A percentile compares a stretch with the other conserved stretches of the same genome.
phyloP scores from a whole-genome alignment of 345 rosid genomes.

The Melastoma malabathricum region DNA sequence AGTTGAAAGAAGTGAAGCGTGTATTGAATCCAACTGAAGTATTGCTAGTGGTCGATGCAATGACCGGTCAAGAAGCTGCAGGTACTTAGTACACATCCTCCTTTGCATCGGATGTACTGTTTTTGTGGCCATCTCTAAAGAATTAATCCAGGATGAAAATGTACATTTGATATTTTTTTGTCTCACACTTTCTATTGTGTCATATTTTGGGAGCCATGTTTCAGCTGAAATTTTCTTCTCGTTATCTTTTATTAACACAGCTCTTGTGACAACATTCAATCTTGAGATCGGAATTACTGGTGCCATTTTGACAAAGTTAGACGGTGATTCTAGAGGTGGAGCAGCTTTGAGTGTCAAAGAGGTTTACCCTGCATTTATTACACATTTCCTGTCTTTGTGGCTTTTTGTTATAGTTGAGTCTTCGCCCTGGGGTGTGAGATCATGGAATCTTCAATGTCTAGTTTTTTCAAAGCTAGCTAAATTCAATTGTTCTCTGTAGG shows the following conservation, averaged over 20 bases:
- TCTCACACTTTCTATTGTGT: too few species aligned
- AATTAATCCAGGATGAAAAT: too few species aligned
- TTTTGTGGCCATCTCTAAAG: not conserved
- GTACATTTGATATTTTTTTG: too few species aligned
- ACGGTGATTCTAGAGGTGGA: conserved; percentile 99
- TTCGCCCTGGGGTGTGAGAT: too few species aligned
- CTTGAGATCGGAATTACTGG: conserved; percentile 97
- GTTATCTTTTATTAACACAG: conserved; percentile 26
- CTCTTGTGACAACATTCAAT: conserved; percentile 86
- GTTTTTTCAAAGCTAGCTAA: too few species aligned
- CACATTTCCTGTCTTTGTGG: not conserved
- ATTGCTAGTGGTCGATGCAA: conserved; percentile 94
- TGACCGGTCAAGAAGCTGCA: conserved; percentile 99
- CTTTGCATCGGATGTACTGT: conserved; percentile 1
- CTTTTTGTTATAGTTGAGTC: too few species aligned
- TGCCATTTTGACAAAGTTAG: conserved; percentile 95
- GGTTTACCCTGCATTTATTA: conserved; percentile 29
- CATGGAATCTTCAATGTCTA: too few species aligned
- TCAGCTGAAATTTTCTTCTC: conserved; percentile 2
- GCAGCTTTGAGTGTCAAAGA: conserved; percentile 98
- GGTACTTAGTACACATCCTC: conserved; percentile 24
- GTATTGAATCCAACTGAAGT: conserved; percentile 80
- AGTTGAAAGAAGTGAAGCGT: conserved; percentile 86
- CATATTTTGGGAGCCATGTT: too few species aligned
- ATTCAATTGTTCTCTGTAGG: too few species aligned